These are phyloP conservation scores for Litsea cubeba DNA, from an alignment of 164 flowering plant genomes.

Conservation along the genomic window DNA sequence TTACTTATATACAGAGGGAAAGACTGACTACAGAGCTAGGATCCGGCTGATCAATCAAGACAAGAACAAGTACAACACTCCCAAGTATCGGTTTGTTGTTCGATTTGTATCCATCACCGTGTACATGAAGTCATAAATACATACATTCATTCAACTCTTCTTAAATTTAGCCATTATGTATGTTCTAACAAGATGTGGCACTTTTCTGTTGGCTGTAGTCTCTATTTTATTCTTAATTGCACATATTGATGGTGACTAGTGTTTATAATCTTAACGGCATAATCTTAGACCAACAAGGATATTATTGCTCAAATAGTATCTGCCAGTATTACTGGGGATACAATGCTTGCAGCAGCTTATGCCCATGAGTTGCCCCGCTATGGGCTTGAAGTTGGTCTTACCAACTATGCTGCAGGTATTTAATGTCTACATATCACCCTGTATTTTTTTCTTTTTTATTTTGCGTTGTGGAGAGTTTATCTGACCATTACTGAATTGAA, in stretches of 20 bases:
- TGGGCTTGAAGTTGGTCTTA: conserved; percentile 88
- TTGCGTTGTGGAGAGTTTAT: neutral
- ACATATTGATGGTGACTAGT: conserved; percentile 9
- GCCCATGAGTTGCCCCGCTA: conserved; percentile 75
- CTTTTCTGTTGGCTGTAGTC: neutral
- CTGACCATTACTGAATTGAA: neutral
- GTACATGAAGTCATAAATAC: neutral
- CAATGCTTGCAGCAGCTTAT: conserved; percentile 75
- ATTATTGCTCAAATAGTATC: conserved; percentile 69
- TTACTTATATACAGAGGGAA: conserved; percentile 48
- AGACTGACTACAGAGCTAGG: conserved; percentile 88
- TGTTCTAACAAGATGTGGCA: no score
- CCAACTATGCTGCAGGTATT: conserved; percentile 90
- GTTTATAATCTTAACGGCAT: conserved; percentile 23
- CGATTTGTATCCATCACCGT: conserved; percentile 29
- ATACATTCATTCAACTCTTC: no score
- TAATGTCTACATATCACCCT: no score
- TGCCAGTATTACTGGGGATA: conserved; percentile 81
- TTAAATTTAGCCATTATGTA: no score
- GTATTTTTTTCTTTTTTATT: neutral
- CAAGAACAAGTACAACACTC: conserved; percentile 90
- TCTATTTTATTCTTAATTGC: conserved; percentile 18
- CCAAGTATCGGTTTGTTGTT: conserved; percentile 80
- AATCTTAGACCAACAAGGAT: conserved; percentile 71
- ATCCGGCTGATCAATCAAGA: conserved; percentile 83